Evolutionary conservation across 2,329 filamentous ascomycete genomes (phyloP).

Genomic region (Trichothecium roseum): DNA sequence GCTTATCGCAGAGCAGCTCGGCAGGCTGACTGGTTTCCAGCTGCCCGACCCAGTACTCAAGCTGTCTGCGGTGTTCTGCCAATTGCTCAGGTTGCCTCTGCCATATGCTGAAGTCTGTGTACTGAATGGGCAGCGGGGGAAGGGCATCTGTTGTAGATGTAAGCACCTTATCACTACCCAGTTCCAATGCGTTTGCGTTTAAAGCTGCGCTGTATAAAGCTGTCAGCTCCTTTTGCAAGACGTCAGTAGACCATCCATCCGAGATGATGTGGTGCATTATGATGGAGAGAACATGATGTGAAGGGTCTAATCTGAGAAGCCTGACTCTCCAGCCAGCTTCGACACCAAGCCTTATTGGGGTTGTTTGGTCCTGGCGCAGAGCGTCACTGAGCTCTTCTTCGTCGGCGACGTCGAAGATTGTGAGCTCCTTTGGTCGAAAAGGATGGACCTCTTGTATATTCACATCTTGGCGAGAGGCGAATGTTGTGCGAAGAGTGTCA

Average conservation of each 20-base stretch:
- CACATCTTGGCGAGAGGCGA: constrained; percentile 2
- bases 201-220: constrained; percentile 1
- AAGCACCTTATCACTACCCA: no score
- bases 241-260: constrained; percentile 5
- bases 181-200: background rate
- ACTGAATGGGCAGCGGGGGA: constrained; percentile 13
- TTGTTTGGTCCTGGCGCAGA: constrained; percentile 9
- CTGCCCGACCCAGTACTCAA: constrained; percentile 12
- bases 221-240: constrained; percentile 2
- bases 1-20: constrained; percentile 3
- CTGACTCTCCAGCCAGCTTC: constrained; percentile 6
- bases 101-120: constrained; percentile 12
- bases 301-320: constrained; percentile 5
- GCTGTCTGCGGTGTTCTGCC: constrained; percentile 9
- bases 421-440: background rate
- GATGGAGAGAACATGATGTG: constrained; percentile 6
- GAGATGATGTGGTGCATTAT: constrained; percentile 5
- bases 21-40: constrained; percentile 3
- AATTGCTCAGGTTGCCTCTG: constrained; percentile 7
- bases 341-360: constrained; percentile 1
- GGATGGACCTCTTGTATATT: constrained; percentile 4
- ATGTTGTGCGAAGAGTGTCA: constrained; percentile 8
- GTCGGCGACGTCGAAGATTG: background rate
- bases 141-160: background rate
- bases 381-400: background rate